phyloP scores from a whole-genome alignment of 371 early-diverging fungal species.

The Fennellomyces sp. region DNA sequence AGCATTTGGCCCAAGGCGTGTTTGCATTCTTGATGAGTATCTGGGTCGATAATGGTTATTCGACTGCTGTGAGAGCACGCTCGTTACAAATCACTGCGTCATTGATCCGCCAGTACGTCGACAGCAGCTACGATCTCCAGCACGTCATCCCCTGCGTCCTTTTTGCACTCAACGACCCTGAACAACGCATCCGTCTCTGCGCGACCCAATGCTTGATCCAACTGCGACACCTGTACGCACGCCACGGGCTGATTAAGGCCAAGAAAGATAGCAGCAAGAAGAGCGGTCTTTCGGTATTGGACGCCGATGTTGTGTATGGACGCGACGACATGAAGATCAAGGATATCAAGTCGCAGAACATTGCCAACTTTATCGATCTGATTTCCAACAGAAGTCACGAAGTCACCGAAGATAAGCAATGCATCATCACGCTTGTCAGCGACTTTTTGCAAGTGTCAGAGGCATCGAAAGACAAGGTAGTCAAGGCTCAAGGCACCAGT shows the following conservation, averaged over 20 bases:
- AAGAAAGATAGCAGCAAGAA: slow-evolving; percentile 38
- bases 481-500: slow-evolving; percentile 26
- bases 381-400: slow-evolving; percentile 43
- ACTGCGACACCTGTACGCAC: slow-evolving; percentile 25
- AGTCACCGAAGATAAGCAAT: slow-evolving; percentile 36
- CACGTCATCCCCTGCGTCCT: slow-evolving; percentile 79
- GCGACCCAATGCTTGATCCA: slow-evolving; percentile 59
- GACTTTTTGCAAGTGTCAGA: slow-evolving; percentile 31
- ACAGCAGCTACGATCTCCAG: slow-evolving; percentile 71
- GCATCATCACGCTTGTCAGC: slow-evolving; percentile 25
- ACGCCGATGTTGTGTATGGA: slow-evolving; percentile 50
- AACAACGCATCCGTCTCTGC: slow-evolving; percentile 58
- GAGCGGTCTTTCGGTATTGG: slow-evolving; percentile 36
- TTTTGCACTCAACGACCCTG: slow-evolving; percentile 57
- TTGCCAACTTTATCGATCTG: slow-evolving; percentile 54
- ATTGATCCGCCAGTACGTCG: slow-evolving; percentile 51
- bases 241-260: slow-evolving; percentile 3
- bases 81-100: slow-evolving; percentile 67
- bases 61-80: slow-evolving; percentile 52
- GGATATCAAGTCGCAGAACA: slow-evolving; percentile 54
- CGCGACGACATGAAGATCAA: slow-evolving; percentile 38
- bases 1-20: slow-evolving; percentile 56
- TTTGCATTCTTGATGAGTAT: slow-evolving; percentile 67
- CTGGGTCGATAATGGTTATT: slow-evolving; percentile 51
- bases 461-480: slow-evolving; percentile 28